Percentiles rank a stretch among this genome's conserved stretches.
Evolutionary conservation across 768 basidiomycete species (phyloP).

Genomic region (Botryobasidium botryosum): DNA sequence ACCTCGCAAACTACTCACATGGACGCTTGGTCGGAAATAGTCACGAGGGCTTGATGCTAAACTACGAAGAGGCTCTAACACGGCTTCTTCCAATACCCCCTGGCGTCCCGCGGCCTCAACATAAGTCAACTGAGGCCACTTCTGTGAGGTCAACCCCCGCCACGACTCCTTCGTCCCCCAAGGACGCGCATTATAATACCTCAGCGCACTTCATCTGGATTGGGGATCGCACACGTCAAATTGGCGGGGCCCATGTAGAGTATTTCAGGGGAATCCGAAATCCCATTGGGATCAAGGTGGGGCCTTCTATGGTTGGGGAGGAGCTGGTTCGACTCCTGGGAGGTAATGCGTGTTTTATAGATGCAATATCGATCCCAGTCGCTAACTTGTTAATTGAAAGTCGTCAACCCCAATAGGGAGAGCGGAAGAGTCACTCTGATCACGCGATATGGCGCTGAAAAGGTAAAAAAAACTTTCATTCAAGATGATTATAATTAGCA

Average conservation of each 20-base stretch:
- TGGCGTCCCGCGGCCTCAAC: constrained; percentile 10
- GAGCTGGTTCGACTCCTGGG: constrained; percentile 66
- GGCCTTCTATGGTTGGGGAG: constrained; percentile 63
- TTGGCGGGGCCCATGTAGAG: constrained; percentile 88
- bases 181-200: constrained; percentile 57
- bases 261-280: constrained; percentile 86
- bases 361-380: neutral
- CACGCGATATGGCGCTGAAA: constrained; percentile 79
- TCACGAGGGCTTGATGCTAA: constrained; percentile 85
- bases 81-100: constrained; percentile 36
- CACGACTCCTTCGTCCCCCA: neutral
- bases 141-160: neutral
- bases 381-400: constrained; percentile 22
- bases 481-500: neutral
- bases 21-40: constrained; percentile 22
- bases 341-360: neutral
- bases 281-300: constrained; percentile 92
- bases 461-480: constrained; percentile 28
- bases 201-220: constrained; percentile 96
- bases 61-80: constrained; percentile 86
- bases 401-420: constrained; percentile 77
- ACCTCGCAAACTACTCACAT: neutral
- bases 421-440: constrained; percentile 76
- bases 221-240: constrained; percentile 84
- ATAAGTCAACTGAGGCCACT: constrained; percentile 10